Conservation (phyloP, 148 eudicot genomes). For the Persicaria tinctoria region DNA sequence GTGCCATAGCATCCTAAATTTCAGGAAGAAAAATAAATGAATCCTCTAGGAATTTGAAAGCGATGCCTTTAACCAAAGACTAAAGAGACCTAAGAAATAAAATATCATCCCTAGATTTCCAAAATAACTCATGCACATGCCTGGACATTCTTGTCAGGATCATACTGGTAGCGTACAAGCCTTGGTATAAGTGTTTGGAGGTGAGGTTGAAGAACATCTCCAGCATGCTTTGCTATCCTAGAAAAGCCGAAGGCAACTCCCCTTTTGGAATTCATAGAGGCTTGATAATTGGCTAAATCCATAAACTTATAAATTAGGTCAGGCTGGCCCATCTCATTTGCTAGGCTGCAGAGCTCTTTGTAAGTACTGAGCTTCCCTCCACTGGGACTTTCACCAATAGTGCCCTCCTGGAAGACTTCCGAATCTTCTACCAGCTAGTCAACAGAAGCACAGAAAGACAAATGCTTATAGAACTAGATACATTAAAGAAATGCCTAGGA, state of each 20-base stretch:
- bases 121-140: slow-evolving; percentile 26
- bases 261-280: slow-evolving; percentile 89
- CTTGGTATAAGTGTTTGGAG: slow-evolving; percentile 73
- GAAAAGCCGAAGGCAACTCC: slow-evolving; percentile 99
- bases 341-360: slow-evolving; percentile 89
- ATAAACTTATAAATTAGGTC: slow-evolving; percentile 91
- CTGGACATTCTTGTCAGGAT: slow-evolving; percentile 98
- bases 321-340: slow-evolving; percentile 99
- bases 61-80: not conserved
- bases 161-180: slow-evolving; percentile 93
- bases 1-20: slow-evolving; percentile 91
- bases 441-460: slow-evolving; percentile 4
- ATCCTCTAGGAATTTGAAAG: not conserved
- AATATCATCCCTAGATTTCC: not conserved
- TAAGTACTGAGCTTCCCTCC: slow-evolving; percentile 93
- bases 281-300: slow-evolving; percentile 97
- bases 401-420: slow-evolving; percentile 89
- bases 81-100: not conserved
- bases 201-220: slow-evolving; percentile 85
- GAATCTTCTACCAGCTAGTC: slow-evolving; percentile 79
- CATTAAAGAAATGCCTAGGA: not conserved
- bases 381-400: slow-evolving; percentile 73
- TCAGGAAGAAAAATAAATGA: not conserved
- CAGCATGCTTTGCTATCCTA: slow-evolving; percentile 93
- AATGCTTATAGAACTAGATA: slow-evolving; percentile 9